Base-by-base conservation (phyloP, 768 basidiomycete genomes). In the Leucosporidium scottii region DNA sequence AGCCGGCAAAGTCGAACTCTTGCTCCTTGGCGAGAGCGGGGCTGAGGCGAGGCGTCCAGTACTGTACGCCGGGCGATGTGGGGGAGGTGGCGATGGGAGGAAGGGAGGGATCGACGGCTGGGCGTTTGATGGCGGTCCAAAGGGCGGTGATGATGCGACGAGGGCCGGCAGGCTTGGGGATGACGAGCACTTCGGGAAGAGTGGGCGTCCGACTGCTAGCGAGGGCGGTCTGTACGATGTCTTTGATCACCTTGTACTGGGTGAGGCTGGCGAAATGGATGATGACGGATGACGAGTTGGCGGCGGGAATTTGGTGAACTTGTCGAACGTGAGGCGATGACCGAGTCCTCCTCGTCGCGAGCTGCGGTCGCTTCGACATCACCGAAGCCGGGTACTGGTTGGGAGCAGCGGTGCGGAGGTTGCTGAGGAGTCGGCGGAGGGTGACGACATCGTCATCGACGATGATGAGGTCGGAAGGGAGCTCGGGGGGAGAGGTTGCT, bases 151-250 rank as follows among this genome's bases (percentile, higher is more conserved):
- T 81, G 73, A 97, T 87, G 13, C 94, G 86, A 49, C 94, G 85
- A 10, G 96, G 96, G 7, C 96, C 94, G 23, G 90, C 93, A 15
- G 94, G 94, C 79, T 98, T 99, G 27, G 93, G 94, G 49, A 98
- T 87, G 72, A 99, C 91, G 84, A 98, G 90, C 34, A 99, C 85
- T 74, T 99, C 96, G 1, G 96, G 87, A 17, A 88, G 77, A 21
- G 66, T 57, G 30, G 74, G 74, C 39, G 71, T 62, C 8, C 73
- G 74, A 79, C 74, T 61, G 83, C 83, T 49, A 77, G 77, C 69
- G 59, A 88, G 80, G 25, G 86, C 81, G 23, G 84, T 85, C 72
- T 93, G 88, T 25, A 98, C 82, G 17, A 87, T 82, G 72, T 97
- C 93, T 75, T 90, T 91, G 61, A 93, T 87, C 47, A 83, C 74